Percentiles rank a stretch among this genome's conserved stretches.
Evolutionary conservation across 805 yeast species (phyloP).

Genomic region (Lachancea waltii): DNA sequence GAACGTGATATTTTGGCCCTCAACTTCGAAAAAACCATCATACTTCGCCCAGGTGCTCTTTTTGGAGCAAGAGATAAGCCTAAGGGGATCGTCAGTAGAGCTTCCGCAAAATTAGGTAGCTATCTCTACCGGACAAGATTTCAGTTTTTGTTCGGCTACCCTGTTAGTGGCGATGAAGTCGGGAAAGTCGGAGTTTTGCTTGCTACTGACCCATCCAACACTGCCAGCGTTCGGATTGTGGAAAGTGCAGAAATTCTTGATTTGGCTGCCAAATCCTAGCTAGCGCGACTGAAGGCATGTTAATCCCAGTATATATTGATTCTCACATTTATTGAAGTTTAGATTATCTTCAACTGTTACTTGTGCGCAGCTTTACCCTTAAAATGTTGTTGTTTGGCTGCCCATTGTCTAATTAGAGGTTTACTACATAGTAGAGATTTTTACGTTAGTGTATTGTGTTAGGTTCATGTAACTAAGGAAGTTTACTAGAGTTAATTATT

Average conservation of each 20-base stretch:
- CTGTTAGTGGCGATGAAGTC: conserved; percentile 61
- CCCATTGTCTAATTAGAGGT: no score
- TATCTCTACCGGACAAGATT: conserved; percentile 32
- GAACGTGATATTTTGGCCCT: conserved; percentile 61
- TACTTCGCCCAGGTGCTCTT: conserved; percentile 71
- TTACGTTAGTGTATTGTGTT: no score
- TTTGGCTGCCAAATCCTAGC: no score
- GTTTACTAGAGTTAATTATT: no score
- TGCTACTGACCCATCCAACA: conserved; percentile 28
- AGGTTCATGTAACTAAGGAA: no score
- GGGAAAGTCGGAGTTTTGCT: conserved; percentile 48
- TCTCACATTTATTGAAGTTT: no score
- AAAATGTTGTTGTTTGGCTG: no score
- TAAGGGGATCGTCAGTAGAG: conserved; percentile 35
- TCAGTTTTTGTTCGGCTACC: conserved; percentile 33
- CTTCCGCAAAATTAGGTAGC: conserved; percentile 31
- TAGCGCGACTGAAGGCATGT: no score
- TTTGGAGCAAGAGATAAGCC: conserved; percentile 51
- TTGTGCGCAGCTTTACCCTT: no score
- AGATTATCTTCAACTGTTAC: no score
- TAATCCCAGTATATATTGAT: no score
- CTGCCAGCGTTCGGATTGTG: conserved; percentile 28
- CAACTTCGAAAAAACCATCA: conserved; percentile 63
- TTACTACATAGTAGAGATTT: no score
- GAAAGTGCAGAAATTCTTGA: conserved; percentile 27